A percentile compares a stretch with the other conserved stretches of the same genome.
These are phyloP conservation scores for Leishmania mexicana DNA, from an alignment of 208 protist species.

Conservation along the genomic window DNA sequence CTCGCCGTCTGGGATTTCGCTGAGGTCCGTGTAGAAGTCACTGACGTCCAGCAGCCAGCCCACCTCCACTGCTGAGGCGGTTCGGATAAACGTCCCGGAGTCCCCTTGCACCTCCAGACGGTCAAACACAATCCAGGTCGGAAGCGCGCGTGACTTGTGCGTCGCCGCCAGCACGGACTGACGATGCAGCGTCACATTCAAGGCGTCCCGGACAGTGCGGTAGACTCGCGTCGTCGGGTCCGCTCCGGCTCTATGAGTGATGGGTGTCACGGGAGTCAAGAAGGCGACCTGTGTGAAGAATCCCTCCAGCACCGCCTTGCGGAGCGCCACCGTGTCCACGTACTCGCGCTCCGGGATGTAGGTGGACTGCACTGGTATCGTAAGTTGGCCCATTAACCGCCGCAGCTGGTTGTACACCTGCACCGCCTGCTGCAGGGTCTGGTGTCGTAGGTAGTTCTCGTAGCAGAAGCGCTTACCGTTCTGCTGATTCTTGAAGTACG, in stretches of 20 bases:
- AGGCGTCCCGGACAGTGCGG: conserved; percentile 67
- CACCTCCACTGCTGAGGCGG: conserved; percentile 65
- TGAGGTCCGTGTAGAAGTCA: conserved; percentile 56
- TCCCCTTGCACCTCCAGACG: conserved; percentile 84
- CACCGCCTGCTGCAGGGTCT: conserved; percentile 69
- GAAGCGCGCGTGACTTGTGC: conserved; percentile 18
- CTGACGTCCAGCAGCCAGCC: conserved; percentile 78
- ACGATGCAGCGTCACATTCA: conserved; percentile 46
- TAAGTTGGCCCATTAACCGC: conserved; percentile 51
- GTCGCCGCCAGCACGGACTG: conserved; percentile 50
- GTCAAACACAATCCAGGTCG: conserved; percentile 84
- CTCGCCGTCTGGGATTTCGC: conserved; percentile 77
- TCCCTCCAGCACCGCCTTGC: conserved; percentile 80
- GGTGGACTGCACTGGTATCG: conserved; percentile 57
- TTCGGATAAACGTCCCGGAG: conserved; percentile 70
- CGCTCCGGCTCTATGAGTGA: not conserved
- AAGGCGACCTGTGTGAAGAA: conserved; percentile 88
- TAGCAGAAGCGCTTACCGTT: conserved; percentile 64
- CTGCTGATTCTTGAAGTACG: conserved; percentile 39
- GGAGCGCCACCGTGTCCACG: conserved; percentile 72
- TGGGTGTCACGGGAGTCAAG: conserved; percentile 4
- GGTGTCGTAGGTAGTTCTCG: conserved; percentile 68
- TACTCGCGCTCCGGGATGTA: conserved; percentile 49
- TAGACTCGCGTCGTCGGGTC: conserved; percentile 35
- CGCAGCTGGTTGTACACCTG: conserved; percentile 82